Evolutionary conservation across 345 rosid species (phyloP), one percentile per base, ranked within the genome.

Genomic region (Schrenkiella parvula): DNA sequence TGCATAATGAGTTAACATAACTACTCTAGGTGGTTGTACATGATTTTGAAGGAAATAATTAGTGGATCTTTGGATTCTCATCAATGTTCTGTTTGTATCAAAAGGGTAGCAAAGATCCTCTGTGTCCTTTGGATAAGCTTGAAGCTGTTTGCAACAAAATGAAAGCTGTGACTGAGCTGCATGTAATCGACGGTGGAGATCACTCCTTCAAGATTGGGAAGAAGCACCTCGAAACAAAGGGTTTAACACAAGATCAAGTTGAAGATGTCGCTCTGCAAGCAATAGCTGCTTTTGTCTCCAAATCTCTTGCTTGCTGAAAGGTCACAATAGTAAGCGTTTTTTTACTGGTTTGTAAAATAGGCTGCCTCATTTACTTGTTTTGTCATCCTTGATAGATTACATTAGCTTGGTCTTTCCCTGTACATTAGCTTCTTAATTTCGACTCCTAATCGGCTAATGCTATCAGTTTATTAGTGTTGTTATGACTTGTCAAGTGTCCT

Each of bases 121-220:
- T 89, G 38, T 89, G 98, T 52, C 95, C 96, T 35, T 69, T 87
- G 19, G 89, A 83, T 43, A 85, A 84, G 81, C 80, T 93, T 73
- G 85, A 82, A 79, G 75, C 76, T 78, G 87, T 90, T 74, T 43
- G 88, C 57, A 71, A 82, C 76, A 86, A 81, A 80, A 89, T 93
- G 91, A 86, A 80, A 66, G 53, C 66, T 32, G 42, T 54, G 26
- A 87, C 61, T 68, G 87, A 68, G 76, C 21, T 90, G 57, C 83
- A 85, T 76, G 92, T 87, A 67, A 69, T 87, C 26, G 88, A 89
- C 76, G 88, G 96, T 31, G 97, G 98, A 42, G 97, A 89, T 55
- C 97, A 93, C 84, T 91, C 98, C 18, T 81, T 91, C 75, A 89
- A 88, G 85, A 82, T 91, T 66, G 84, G 78, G 17, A 89, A 88